These are phyloP conservation scores for Myxozyma lipomycoides DNA, from an alignment of 805 yeast genomes.

Conservation along the genomic window DNA sequence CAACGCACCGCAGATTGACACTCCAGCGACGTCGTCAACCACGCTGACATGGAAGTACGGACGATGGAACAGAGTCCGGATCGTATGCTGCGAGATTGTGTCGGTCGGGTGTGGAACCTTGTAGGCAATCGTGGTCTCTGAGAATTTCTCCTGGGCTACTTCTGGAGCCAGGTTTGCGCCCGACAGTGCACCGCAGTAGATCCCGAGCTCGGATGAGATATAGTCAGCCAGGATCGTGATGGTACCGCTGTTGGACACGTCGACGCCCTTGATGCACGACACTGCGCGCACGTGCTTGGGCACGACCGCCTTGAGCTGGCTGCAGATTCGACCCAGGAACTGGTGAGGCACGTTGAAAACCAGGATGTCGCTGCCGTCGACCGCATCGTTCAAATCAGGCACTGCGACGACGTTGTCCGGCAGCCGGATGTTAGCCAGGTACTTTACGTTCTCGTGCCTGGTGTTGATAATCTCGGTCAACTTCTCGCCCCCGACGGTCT, in stretches of 20 bases:
- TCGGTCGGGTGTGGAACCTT: constrained; percentile 47
- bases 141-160: constrained; percentile 92
- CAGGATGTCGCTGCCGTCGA: constrained; percentile 74
- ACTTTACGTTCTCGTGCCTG: constrained; percentile 89
- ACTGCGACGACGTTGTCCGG: constrained; percentile 86
- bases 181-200: constrained; percentile 91
- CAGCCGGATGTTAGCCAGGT: constrained; percentile 80
- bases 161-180: constrained; percentile 98
- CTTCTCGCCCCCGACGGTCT: constrained; percentile 59
- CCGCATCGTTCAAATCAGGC: constrained; percentile 76
- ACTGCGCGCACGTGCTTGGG: constrained; percentile 74
- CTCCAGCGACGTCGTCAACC: constrained; percentile 90
- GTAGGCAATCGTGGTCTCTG: constrained; percentile 96
- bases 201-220: constrained; percentile 74
- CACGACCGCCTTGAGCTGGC: constrained; percentile 53
- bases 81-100: constrained; percentile 10
- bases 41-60: constrained; percentile 97
- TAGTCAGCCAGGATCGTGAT: constrained; percentile 77
- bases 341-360: constrained; percentile 97
- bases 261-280: constrained; percentile 93
- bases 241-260: constrained; percentile 70
- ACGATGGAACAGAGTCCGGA: constrained; percentile 84
- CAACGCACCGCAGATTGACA: constrained; percentile 93
- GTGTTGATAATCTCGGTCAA: constrained; percentile 88
- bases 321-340: constrained; percentile 73